These are phyloP conservation scores for Ceratobasidium sp. DNA, from an alignment of 1,284 basidiomycete genomes.

Conservation along the genomic window DNA sequence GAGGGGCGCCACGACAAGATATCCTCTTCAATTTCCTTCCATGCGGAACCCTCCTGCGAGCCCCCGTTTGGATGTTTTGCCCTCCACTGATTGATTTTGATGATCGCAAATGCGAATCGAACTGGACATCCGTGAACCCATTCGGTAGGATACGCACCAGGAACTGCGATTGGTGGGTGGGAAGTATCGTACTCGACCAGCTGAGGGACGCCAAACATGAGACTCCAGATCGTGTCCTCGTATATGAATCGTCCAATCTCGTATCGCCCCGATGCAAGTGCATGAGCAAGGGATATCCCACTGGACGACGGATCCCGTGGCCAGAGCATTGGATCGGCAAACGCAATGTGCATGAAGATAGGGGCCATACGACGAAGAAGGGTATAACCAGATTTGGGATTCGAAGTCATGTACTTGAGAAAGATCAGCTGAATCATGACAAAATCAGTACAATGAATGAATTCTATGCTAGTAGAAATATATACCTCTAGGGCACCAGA, in stretches of 20 bases:
- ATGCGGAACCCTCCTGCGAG: neutral
- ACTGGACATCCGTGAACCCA: neutral
- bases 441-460: neutral
- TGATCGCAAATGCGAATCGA: neutral
- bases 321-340: neutral
- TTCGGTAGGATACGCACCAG: neutral
- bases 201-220: neutral
- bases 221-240: neutral
- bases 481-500: conserved; percentile 1
- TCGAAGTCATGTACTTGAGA: neutral
- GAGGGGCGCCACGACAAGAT: neutral
- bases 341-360: neutral
- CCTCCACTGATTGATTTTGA: conserved; percentile 15
- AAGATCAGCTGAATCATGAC: neutral
- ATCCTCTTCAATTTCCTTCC: neutral
- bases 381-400: neutral
- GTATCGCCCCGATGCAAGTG: neutral
- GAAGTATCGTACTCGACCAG: conserved; percentile 25
- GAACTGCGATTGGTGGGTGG: neutral
- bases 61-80: neutral
- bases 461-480: neutral
- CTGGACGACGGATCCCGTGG: neutral
- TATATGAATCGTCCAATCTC: conserved; percentile 16
- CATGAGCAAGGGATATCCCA: neutral
- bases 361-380: neutral